Evolutionary conservation across 2,329 filamentous ascomycete genomes (phyloP).

Genomic region (Bipolaris bicolor): DNA sequence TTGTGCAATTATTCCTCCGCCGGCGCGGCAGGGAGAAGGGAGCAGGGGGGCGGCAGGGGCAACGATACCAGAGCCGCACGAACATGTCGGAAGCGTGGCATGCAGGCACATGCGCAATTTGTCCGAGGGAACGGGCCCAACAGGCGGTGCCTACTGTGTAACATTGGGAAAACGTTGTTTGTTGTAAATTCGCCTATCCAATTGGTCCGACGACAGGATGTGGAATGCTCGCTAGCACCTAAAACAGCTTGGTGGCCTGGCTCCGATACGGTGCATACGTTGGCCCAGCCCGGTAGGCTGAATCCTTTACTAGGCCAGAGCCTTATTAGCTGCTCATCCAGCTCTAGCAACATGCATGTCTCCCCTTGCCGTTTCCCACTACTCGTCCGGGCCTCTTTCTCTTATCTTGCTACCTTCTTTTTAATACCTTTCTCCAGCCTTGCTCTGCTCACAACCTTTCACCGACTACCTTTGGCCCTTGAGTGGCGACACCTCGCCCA

Average conservation of each 20-base stretch:
- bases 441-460: not conserved
- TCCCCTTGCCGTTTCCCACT: constrained; percentile 8
- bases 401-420: constrained; percentile 15
- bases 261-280: too few species aligned
- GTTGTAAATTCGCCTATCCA: not conserved
- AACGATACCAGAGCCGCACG: not conserved
- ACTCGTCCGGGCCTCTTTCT: not conserved
- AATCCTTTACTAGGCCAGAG: constrained; percentile 21
- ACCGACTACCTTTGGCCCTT: constrained; percentile 6
- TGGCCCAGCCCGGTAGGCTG: constrained; percentile 16
- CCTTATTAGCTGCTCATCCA: constrained; percentile 26
- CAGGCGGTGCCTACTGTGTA: not conserved
- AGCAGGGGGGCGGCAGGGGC: too few species aligned
- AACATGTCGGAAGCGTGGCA: not conserved
- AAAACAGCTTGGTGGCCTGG: too few species aligned
- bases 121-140: not conserved
- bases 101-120: not conserved
- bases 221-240: constrained; percentile 9
- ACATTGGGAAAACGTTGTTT: not conserved
- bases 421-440: constrained; percentile 21
- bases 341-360: constrained; percentile 22
- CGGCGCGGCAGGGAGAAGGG: too few species aligned
- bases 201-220: constrained; percentile 6
- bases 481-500: constrained; percentile 23
- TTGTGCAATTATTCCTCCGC: too few species aligned